Conservation (phyloP, 1,139 yeast genomes). For the Eremothecium coryli region DNA sequence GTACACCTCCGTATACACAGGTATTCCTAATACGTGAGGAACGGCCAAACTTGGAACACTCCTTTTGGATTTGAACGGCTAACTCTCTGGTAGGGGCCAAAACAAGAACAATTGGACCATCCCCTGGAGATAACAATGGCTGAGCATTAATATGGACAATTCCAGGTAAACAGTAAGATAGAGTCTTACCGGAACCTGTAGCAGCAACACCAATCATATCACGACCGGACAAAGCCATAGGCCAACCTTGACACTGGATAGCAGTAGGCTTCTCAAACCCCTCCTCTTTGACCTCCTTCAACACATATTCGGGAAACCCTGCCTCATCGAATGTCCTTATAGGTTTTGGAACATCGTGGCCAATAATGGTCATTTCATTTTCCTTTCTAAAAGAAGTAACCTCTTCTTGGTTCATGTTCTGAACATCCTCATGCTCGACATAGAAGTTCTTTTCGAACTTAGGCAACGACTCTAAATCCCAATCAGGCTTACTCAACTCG, state of each 20-base stretch:
- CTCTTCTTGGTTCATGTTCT: constrained; percentile 65
- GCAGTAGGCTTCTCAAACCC: constrained; percentile 94
- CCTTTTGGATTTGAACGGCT: constrained; percentile 94
- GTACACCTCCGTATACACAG: constrained; percentile 99
- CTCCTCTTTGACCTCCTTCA: constrained; percentile 78
- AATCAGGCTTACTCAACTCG: constrained; percentile 59
- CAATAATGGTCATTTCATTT: constrained; percentile 77
- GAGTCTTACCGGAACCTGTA: constrained; percentile 97
- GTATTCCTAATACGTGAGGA: constrained; percentile 92
- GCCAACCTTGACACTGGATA: constrained; percentile 99
- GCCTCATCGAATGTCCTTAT: constrained; percentile 89
- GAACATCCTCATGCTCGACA: constrained; percentile 71
- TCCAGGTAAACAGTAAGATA: constrained; percentile 92
- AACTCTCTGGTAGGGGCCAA: constrained; percentile 98
- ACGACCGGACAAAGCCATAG: constrained; percentile 98
- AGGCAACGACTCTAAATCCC: constrained; percentile 72
- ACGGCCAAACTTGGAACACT: constrained; percentile 88
- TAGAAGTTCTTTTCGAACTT: constrained; percentile 93
- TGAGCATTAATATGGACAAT: constrained; percentile 98
- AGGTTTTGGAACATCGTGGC: constrained; percentile 88
- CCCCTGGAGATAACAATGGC: constrained; percentile 85
- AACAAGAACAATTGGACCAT: constrained; percentile 93
- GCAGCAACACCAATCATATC: constrained; percentile 98
- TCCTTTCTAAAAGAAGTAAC: constrained; percentile 67
- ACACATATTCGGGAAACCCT: constrained; percentile 91